phyloP scores from a whole-genome alignment of 2,329 filamentous ascomycete species.

The Chrysoporthe puriensis region DNA sequence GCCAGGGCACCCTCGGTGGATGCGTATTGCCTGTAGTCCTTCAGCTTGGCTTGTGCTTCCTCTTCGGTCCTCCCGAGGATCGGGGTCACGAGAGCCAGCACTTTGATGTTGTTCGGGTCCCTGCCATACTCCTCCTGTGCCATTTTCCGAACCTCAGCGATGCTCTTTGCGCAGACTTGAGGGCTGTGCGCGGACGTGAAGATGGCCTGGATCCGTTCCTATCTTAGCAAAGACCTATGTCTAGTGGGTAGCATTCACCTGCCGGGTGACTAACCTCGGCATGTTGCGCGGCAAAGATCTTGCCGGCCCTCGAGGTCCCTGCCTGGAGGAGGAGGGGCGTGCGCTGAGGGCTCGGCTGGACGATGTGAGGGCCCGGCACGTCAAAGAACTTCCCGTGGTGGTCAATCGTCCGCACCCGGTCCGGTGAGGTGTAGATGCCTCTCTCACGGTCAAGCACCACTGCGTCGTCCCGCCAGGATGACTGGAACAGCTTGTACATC shows the following conservation, averaged over 20 bases:
- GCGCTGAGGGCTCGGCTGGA: slow-evolving; percentile 67
- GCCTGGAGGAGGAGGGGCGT: slow-evolving; percentile 73
- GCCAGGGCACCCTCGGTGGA: slow-evolving; percentile 66
- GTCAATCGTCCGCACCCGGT: slow-evolving; percentile 62
- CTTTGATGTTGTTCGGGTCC: slow-evolving; percentile 65
- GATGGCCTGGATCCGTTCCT: slow-evolving; percentile 53
- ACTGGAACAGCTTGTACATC: slow-evolving; percentile 56
- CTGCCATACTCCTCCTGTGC: slow-evolving; percentile 58
- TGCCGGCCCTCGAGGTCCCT: slow-evolving; percentile 68
- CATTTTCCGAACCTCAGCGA: slow-evolving; percentile 64
- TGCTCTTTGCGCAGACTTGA: slow-evolving; percentile 60
- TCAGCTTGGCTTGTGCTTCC: slow-evolving; percentile 66
- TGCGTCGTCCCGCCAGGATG: slow-evolving; percentile 62
- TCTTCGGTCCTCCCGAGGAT: slow-evolving; percentile 68
- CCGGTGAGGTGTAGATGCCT: slow-evolving; percentile 61
- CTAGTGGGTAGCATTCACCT: not conserved
- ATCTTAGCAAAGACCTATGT: not conserved
- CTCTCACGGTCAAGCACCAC: slow-evolving; percentile 55
- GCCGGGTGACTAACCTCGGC: not conserved
- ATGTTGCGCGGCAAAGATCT: slow-evolving; percentile 37
- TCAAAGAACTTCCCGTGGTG: slow-evolving; percentile 61
- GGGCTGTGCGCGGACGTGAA: slow-evolving; percentile 71
- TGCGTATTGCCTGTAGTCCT: slow-evolving; percentile 64
- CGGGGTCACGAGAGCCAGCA: slow-evolving; percentile 67
- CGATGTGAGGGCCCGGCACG: slow-evolving; percentile 63